Percentiles rank a stretch among this genome's conserved stretches.
Conservation (phyloP, 495 filamentous ascomycete species). For the Aspergillus bridgeri region DNA sequence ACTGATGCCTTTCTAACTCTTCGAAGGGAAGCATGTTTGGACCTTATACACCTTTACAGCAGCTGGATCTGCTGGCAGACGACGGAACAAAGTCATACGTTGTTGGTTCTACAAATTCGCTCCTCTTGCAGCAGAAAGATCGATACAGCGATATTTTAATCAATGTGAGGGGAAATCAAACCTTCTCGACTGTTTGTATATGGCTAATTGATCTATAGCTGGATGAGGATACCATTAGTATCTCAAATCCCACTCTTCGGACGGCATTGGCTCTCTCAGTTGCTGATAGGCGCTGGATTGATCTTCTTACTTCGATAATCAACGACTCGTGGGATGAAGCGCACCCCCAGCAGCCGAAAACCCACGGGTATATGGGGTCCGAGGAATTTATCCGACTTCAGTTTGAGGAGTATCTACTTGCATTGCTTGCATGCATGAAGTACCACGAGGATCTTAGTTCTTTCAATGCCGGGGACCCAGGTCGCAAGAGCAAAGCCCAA, state of each 20-base stretch:
- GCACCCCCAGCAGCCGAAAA: conserved; percentile 84
- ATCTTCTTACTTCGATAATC: conserved; percentile 87
- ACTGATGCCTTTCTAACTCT: conserved; percentile 18
- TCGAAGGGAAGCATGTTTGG: conserved; percentile 85
- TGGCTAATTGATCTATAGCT: conserved; percentile 44
- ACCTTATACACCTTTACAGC: conserved; percentile 93
- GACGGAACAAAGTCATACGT: conserved; percentile 95
- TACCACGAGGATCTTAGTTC: conserved; percentile 72
- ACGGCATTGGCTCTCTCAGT: conserved; percentile 74
- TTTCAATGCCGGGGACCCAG: conserved; percentile 25
- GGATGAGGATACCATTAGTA: conserved; percentile 82
- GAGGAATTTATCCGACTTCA: conserved; percentile 98
- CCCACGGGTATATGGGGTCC: conserved; percentile 91
- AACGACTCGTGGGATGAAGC: conserved; percentile 95
- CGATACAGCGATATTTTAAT: conserved; percentile 97
- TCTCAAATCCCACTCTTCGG: conserved; percentile 75
- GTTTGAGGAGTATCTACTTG: conserved; percentile 95
- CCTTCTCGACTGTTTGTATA: background rate
- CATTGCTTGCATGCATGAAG: conserved; percentile 82
- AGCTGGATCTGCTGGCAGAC: conserved; percentile 91
- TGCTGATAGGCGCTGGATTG: conserved; percentile 93
- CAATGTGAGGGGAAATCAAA: conserved; percentile 53
- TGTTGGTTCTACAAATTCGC: conserved; percentile 92
- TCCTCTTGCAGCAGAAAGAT: conserved; percentile 90
- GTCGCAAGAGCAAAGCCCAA: conserved; percentile 29